Conservation (phyloP, 78 protist species). For the slime mould (Dictyostelium discoideum) region dicty_2.7 NC_007088.5:3311501-3312000, state of each 20-base stretch:
- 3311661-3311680: not conserved
- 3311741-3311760: not conserved
- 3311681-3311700: not conserved
- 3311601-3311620: constrained; percentile 61
- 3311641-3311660: not conserved
- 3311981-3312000: not conserved
- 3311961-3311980: constrained; percentile 88
- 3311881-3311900: constrained; percentile 20
- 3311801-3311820: constrained; percentile 29
- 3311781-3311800: constrained; percentile 76
- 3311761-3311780: constrained; percentile 53
- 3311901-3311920: not conserved
- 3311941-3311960: constrained; percentile 32
- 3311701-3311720: constrained; percentile 67
- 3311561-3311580: not conserved
- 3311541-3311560: constrained; percentile 10
- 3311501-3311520: not conserved
- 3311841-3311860: constrained; percentile 49
- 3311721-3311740: constrained; percentile 84
- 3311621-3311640: constrained; percentile 57
- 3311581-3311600: constrained; percentile 40
- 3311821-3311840: constrained; percentile 56
- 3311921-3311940: not conserved
- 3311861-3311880: constrained; percentile 52
- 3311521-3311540: not conserved